Base-by-base conservation (phyloP, 148 eudicot species). In the Cornus suecica region DNA sequence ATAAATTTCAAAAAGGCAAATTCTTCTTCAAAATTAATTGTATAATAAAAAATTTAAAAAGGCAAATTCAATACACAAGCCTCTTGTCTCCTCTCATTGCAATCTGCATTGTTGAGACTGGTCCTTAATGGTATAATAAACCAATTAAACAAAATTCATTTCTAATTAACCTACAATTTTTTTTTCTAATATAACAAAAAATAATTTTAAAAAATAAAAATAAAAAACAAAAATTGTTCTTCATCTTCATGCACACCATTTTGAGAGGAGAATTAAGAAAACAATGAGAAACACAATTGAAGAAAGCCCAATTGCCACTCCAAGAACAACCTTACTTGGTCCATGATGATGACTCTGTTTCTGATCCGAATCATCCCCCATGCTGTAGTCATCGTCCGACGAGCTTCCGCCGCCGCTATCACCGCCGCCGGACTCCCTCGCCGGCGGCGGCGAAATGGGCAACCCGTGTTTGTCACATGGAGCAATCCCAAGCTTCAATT, bases 311-410 rank as follows among this genome's bases (percentile, higher is more conserved):
- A 94, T 89, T 13, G 94, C 89, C 54, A 91, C 84, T 20, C 97
- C 99, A 84, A 94, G 91, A 87, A 92, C 92, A 82, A 87, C 90
- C 91, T 92, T 92, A 78, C 86, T 90, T 25, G 96, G 92, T 45
- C 97, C 97, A 79, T 84, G 84, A 69, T 78, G 77, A 30, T 81
- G 83, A 22, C 75, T 25, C 72, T 71, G 70, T 29, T 83, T 85
- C 25, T 65, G 51, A 27, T 72, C 81, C 8, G 56, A 65, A 23
- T 83, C 87, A 68, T 83, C 92, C 18, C 66, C 83, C 6, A 77
- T 74, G 41, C 78, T 70, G 41, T 84, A 80, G 67, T 83, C 89
- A 22, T 78, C 80, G 61, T 74, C 82, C 2, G 68, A 4, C 42
- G 42, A 34, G 26, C 80, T 81, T 0, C 68, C 80, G 5, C 66